phyloP scores from a whole-genome alignment of 2,329 filamentous ascomycete genomes.

The Paecilomyces niveus region DNA sequence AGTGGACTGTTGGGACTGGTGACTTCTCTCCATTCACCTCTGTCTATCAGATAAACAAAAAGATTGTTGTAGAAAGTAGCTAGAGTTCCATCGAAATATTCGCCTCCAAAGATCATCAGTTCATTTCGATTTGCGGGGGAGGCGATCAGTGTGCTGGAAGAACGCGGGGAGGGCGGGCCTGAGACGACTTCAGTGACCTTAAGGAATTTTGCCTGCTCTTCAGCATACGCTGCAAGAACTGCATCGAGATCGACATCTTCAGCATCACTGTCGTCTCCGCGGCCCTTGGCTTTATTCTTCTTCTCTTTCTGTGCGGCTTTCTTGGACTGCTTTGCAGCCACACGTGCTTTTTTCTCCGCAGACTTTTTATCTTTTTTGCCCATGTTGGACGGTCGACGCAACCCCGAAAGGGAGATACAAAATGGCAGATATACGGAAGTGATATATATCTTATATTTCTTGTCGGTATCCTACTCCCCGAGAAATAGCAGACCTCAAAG shows the following conservation, averaged over 20 bases:
- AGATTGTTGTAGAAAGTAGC: slow-evolving; percentile 66
- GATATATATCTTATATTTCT: background rate
- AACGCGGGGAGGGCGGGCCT: slow-evolving; percentile 67
- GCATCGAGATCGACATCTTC: slow-evolving; percentile 91
- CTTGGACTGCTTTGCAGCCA: slow-evolving; percentile 71
- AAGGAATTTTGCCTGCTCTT: slow-evolving; percentile 86
- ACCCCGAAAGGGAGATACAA: background rate
- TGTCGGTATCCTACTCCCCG: background rate
- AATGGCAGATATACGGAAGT: background rate
- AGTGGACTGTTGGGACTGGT: slow-evolving; percentile 87
- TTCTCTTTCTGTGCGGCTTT: slow-evolving; percentile 72
- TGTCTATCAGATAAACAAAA: slow-evolving; percentile 66
- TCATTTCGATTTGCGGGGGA: slow-evolving; percentile 82
- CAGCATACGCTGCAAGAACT: slow-evolving; percentile 86
- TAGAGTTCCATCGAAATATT: slow-evolving; percentile 88
- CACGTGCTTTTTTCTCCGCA: slow-evolving; percentile 50
- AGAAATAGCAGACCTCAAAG: background rate
- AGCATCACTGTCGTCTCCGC: slow-evolving; percentile 72
- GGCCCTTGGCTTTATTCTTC: slow-evolving; percentile 63
- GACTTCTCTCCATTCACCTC: slow-evolving; percentile 83
- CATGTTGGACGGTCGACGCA: slow-evolving; percentile 26
- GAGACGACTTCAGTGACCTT: slow-evolving; percentile 80
- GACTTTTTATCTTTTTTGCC: slow-evolving; percentile 51
- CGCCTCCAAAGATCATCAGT: slow-evolving; percentile 85
- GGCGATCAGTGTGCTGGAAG: slow-evolving; percentile 74